Evolutionary conservation across 1,284 basidiomycete genomes (phyloP).

Genomic region (Crucibulum parvulum): DNA sequence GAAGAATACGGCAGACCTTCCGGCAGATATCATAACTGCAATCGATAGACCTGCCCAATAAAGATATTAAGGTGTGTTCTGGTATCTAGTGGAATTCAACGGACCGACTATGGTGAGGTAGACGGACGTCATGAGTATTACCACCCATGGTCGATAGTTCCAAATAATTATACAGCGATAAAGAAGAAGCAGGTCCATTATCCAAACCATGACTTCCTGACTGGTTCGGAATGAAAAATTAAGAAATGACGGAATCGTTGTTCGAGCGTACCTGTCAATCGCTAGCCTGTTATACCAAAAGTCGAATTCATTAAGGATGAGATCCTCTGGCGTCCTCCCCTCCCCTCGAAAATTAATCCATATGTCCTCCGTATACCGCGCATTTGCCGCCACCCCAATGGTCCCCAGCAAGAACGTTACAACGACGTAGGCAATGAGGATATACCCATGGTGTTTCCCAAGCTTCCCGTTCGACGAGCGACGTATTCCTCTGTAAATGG

Average conservation of each 20-base stretch:
- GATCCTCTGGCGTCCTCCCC: conserved; percentile 22
- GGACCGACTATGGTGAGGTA: conserved; percentile 28
- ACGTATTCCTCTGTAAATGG: too few relatives aligned
- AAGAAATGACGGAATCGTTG: neutral
- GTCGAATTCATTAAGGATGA: conserved; percentile 27
- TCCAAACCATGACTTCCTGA: conserved; percentile 8
- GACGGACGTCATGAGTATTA: conserved; percentile 26
- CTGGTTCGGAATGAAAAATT: neutral
- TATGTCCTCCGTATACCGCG: conserved; percentile 36
- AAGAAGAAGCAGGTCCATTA: conserved; percentile 14
- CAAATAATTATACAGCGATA: conserved; percentile 34
- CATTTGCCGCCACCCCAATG: conserved; percentile 32
- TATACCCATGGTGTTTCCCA: neutral
- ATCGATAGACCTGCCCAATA: neutral
- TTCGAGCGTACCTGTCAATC: conserved; percentile 21
- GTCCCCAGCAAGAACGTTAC: conserved; percentile 37
- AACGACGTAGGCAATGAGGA: conserved; percentile 17
- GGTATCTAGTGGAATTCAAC: neutral
- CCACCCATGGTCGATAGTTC: conserved; percentile 17
- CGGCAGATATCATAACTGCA: neutral
- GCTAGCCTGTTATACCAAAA: conserved; percentile 30
- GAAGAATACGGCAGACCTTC: neutral
- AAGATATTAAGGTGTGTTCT: neutral
- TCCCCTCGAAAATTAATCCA: conserved; percentile 34
- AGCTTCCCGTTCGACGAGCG: too few relatives aligned